These are phyloP conservation scores for Vachellia collinsii DNA, from an alignment of 306 rosid species.

Conservation along the genomic window DNA sequence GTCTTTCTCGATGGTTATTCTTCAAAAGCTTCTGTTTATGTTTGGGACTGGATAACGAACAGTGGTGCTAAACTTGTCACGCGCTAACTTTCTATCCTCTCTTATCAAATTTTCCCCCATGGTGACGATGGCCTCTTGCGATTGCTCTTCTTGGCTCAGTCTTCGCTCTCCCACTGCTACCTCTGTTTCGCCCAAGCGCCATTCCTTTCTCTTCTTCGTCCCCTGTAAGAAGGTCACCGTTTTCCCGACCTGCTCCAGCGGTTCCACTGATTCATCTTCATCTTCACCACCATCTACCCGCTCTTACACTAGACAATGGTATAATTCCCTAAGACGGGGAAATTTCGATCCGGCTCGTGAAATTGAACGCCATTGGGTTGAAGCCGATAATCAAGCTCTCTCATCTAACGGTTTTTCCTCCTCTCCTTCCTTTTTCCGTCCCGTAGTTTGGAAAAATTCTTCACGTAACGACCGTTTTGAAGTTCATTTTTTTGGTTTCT, in stretches of 20 bases:
- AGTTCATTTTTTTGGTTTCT: background rate
- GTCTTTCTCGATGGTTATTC: background rate
- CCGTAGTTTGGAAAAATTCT: background rate
- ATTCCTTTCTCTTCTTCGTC: slow-evolving; percentile 26
- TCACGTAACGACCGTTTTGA: background rate
- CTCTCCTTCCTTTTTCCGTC: background rate
- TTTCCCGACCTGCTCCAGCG: slow-evolving; percentile 41
- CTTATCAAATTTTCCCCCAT: background rate
- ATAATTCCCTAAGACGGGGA: slow-evolving; percentile 42
- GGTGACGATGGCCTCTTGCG: slow-evolving; percentile 51
- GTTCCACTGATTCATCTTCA: slow-evolving; percentile 34
- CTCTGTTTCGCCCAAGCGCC: slow-evolving; percentile 22
- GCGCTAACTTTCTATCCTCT: background rate
- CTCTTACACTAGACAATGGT: slow-evolving; percentile 46
- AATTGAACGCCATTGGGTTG: slow-evolving; percentile 70
- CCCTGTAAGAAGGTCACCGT: slow-evolving; percentile 27
- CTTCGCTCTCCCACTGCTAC: slow-evolving; percentile 24
- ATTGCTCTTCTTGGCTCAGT: slow-evolving; percentile 38
- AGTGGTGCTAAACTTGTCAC: background rate
- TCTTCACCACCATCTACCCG: slow-evolving; percentile 5
- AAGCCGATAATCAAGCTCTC: slow-evolving; percentile 53
- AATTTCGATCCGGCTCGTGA: slow-evolving; percentile 34
- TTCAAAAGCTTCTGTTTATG: background rate
- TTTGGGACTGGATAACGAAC: background rate
- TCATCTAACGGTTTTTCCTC: slow-evolving; percentile 49